Evolutionary conservation across 2,329 filamentous ascomycete species (phyloP).

Genomic region (Achaetomium macrosporum): DNA sequence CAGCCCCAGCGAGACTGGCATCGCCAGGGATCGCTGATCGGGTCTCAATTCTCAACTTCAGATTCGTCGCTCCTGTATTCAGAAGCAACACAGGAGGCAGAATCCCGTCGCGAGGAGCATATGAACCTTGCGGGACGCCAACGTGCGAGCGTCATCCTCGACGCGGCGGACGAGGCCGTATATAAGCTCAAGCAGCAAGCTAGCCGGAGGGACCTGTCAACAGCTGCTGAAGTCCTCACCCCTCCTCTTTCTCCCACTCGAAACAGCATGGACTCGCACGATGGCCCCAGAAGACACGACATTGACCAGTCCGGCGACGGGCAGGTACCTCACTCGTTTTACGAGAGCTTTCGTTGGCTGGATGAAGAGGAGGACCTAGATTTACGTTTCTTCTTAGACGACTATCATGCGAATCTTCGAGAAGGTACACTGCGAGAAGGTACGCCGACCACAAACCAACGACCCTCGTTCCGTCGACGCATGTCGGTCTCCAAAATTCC

Average conservation of each 20-base stretch:
- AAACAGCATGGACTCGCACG: conserved; percentile 29
- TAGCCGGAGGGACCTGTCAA: conserved; percentile 30
- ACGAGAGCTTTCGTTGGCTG: conserved; percentile 67
- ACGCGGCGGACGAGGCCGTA: conserved; percentile 49
- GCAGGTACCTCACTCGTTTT: conserved; percentile 47
- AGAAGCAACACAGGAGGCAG: conserved; percentile 66
- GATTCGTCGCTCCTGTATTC: conserved; percentile 64
- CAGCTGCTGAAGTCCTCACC: conserved; percentile 28
- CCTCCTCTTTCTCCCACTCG: conserved; percentile 28
- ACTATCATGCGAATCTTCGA: conserved; percentile 61
- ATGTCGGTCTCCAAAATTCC: conserved; percentile 65
- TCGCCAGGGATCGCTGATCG: conserved; percentile 29
- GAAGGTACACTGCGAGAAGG: conserved; percentile 42
- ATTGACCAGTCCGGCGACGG: conserved; percentile 19
- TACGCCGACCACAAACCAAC: conserved; percentile 39
- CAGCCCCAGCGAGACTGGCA: conserved; percentile 29
- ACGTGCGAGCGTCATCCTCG: conserved; percentile 33
- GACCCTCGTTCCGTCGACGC: conserved; percentile 62
- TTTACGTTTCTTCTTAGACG: conserved; percentile 59
- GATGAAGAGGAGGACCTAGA: conserved; percentile 69
- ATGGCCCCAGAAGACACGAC: conserved; percentile 12
- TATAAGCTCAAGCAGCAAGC: conserved; percentile 41
- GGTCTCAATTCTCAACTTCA: conserved; percentile 39
- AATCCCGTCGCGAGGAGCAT: conserved; percentile 67
- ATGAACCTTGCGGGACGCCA: conserved; percentile 49